Conservation (phyloP, 176 grass and related monocot species). For the Aechmea fasciata region DNA sequence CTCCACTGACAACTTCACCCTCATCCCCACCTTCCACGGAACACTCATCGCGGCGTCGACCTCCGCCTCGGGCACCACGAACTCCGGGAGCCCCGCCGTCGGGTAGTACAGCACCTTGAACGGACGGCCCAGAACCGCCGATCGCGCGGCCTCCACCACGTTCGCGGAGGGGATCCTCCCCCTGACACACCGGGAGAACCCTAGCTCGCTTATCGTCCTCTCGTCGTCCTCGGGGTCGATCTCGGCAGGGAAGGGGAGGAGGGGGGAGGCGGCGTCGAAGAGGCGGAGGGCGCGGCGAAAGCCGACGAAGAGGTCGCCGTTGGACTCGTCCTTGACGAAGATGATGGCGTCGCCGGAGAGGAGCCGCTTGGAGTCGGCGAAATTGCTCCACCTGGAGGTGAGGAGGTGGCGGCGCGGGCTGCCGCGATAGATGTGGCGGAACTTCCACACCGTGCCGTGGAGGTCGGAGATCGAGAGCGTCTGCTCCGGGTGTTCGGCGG, state of each 20-base stretch:
- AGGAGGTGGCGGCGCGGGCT: conserved; percentile 59
- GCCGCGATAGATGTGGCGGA: conserved; percentile 67
- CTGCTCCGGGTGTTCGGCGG: conserved; percentile 41
- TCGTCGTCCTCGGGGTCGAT: neutral
- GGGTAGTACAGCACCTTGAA: conserved; percentile 7
- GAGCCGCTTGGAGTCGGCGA: conserved; percentile 67
- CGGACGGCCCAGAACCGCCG: neutral
- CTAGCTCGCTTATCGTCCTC: neutral
- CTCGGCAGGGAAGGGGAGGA: no score
- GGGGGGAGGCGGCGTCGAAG: neutral
- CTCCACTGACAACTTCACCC: neutral
- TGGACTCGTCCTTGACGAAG: conserved; percentile 32
- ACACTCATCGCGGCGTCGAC: neutral
- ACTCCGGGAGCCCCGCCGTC: neutral
- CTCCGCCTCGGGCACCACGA: neutral
- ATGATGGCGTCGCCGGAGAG: conserved; percentile 52
- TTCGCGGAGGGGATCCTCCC: neutral
- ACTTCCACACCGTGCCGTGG: conserved; percentile 55
- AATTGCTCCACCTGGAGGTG: conserved; percentile 62
- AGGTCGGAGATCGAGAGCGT: conserved; percentile 53
- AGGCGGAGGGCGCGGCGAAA: conserved; percentile 28
- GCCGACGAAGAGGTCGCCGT: conserved; percentile 43
- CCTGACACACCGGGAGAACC: conserved; percentile 1
- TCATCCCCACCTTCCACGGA: neutral
- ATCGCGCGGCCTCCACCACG: neutral